phyloP scores from a whole-genome alignment of 495 filamentous ascomycete genomes.

The Xylaria nigripes region DNA sequence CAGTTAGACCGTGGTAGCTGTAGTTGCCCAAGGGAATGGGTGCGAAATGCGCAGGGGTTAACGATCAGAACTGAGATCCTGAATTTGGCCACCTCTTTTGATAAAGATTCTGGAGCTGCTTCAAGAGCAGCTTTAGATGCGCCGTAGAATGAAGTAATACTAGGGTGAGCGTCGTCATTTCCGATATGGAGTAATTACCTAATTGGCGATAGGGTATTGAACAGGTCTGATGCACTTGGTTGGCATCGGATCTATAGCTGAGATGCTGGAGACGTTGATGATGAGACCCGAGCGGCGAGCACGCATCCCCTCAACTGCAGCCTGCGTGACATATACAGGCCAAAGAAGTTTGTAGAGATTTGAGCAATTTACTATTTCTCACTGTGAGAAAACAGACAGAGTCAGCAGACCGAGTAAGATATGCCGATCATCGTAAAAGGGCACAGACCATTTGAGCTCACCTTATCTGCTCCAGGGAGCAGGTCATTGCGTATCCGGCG shows the following conservation, averaged over 20 bases:
- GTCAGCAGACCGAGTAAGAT: background rate
- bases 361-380: constrained; percentile 34
- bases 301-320: constrained; percentile 42
- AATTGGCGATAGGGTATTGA: background rate
- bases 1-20: too few species aligned
- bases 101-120: constrained; percentile 29
- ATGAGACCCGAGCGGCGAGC: constrained; percentile 35
- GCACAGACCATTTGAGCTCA: constrained; percentile 1
- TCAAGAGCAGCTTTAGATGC: constrained; percentile 37
- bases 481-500: constrained; percentile 37
- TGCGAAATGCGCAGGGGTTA: constrained; percentile 37
- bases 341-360: constrained; percentile 46
- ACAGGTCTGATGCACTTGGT: background rate
- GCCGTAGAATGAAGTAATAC: constrained; percentile 28
- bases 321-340: constrained; percentile 37
- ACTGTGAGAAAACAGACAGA: constrained; percentile 2
- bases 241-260: constrained; percentile 35
- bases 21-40: constrained; percentile 20
- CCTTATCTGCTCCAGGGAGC: constrained; percentile 36
- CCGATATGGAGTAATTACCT: background rate
- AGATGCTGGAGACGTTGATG: constrained; percentile 41
- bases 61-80: constrained; percentile 30
- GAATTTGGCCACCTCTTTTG: constrained; percentile 34
- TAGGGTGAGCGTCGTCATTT: background rate
- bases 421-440: background rate